Percentiles rank a stretch among this genome's conserved stretches.
These are phyloP conservation scores for Arthrobotrys sphaeroides DNA, from an alignment of 2,329 filamentous ascomycete genomes.

Conservation along the genomic window DNA sequence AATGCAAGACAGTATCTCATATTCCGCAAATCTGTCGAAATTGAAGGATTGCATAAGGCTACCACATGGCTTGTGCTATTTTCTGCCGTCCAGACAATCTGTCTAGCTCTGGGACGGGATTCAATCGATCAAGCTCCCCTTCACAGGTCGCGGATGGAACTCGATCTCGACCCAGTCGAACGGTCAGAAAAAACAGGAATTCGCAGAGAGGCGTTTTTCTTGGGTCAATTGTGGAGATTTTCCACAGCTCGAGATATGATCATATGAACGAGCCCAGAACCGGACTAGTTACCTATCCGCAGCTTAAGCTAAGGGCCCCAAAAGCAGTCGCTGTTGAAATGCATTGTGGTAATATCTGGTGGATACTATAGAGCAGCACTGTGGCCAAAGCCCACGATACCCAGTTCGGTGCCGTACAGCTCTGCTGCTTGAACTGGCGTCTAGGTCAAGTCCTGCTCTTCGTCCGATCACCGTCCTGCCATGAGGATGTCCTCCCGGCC, in stretches of 20 bases:
- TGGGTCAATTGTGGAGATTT: slow-evolving; percentile 33
- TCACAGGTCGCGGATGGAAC: slow-evolving; percentile 12
- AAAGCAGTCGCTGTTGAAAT: slow-evolving; percentile 28
- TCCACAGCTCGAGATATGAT: slow-evolving; percentile 18
- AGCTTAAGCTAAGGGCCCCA: slow-evolving; percentile 18
- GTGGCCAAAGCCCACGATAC: slow-evolving; percentile 13
- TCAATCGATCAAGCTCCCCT: neutral
- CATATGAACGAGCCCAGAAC: slow-evolving; percentile 39
- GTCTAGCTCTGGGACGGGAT: slow-evolving; percentile 11
- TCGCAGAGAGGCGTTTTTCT: slow-evolving; percentile 21
- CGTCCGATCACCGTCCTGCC: slow-evolving; percentile 21
- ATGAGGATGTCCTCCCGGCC: slow-evolving; percentile 38
- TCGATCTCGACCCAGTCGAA: slow-evolving; percentile 19
- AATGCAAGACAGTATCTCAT: slow-evolving; percentile 43
- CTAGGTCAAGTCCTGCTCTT: slow-evolving; percentile 13
- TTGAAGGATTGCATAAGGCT: slow-evolving; percentile 23
- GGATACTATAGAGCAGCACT: slow-evolving; percentile 15
- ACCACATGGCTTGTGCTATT: slow-evolving; percentile 9
- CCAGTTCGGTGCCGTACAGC: slow-evolving; percentile 14
- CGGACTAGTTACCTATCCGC: slow-evolving; percentile 26
- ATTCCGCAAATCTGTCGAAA: slow-evolving; percentile 50
- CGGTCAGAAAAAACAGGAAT: slow-evolving; percentile 29
- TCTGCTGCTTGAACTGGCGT: slow-evolving; percentile 26
- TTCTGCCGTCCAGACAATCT: slow-evolving; percentile 33
- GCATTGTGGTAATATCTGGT: slow-evolving; percentile 40